Evolutionary conservation across 352 stramenopile species (phyloP).

Genomic region (Albugo laibachii): DNA sequence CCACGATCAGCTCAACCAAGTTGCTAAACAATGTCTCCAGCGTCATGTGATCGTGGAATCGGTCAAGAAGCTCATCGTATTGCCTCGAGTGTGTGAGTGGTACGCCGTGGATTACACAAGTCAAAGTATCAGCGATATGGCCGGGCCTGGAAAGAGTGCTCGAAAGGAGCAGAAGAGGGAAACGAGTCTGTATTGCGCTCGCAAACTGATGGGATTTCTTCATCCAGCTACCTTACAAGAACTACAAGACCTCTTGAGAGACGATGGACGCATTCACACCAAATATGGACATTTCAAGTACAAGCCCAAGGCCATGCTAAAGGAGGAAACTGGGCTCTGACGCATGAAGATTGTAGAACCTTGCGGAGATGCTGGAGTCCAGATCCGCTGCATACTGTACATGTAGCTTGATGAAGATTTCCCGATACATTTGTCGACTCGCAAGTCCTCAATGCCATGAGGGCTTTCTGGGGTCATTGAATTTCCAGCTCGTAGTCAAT

Average conservation of each 20-base stretch:
- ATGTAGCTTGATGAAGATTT: too few species aligned
- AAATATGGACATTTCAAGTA: slow-evolving; percentile 43
- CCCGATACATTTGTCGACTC: too few species aligned
- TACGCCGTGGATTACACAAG: slow-evolving; percentile 45
- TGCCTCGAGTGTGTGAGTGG: slow-evolving; percentile 60
- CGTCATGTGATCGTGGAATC: slow-evolving; percentile 15
- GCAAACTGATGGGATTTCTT: slow-evolving; percentile 61
- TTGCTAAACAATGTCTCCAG: slow-evolving; percentile 14
- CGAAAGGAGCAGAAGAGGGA: too few species aligned
- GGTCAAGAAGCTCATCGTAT: slow-evolving; percentile 10
- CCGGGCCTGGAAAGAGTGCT: too few species aligned
- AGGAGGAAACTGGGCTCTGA: slow-evolving; percentile 3
- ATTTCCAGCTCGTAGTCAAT: too few species aligned
- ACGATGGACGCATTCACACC: slow-evolving; percentile 15
- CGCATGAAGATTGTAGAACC: too few species aligned
- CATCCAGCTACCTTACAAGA: slow-evolving; percentile 4
- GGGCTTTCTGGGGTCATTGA: too few species aligned
- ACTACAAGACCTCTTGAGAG: too few species aligned
- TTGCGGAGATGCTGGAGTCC: too few species aligned
- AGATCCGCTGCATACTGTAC: too few species aligned
- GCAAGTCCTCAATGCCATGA: too few species aligned
- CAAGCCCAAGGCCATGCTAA: slow-evolving; percentile 14
- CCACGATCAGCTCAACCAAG: slow-evolving; percentile 55
- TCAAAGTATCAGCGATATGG: slow-evolving; percentile 8
- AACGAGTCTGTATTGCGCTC: slow-evolving; percentile 23